A percentile compares a stretch with the other conserved stretches of the same genome.
Conservation (phyloP, 176 grass and related monocot species). For the Carex myosuroides region DNA sequence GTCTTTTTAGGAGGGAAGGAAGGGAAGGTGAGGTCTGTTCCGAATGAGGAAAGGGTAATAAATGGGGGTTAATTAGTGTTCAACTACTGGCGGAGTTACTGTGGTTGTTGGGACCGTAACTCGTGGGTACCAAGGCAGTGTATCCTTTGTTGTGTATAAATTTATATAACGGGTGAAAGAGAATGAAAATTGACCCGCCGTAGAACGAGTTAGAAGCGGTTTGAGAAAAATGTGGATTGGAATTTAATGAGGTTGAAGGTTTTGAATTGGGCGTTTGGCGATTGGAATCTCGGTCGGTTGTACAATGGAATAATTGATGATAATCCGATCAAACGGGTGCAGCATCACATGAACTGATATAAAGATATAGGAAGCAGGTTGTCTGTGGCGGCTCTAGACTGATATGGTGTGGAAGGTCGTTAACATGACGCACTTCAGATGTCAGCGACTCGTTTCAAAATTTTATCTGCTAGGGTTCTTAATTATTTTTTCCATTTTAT, state of each 20-base stretch:
- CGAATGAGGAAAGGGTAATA: neutral
- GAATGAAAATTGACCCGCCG: neutral
- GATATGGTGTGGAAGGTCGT: neutral
- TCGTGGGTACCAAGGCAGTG: neutral
- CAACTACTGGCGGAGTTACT: slow-evolving; percentile 16
- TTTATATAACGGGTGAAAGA: neutral
- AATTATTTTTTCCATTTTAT: neutral
- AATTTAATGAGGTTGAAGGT: neutral
- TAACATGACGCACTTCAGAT: neutral
- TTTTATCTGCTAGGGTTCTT: neutral
- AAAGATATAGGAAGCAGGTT: neutral
- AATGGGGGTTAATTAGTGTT: slow-evolving; percentile 24
- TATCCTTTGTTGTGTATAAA: neutral
- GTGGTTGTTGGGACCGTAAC: slow-evolving; percentile 3
- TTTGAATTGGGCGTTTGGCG: neutral
- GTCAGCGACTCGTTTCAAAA: no score
- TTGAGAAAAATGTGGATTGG: neutral
- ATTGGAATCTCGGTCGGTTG: slow-evolving; percentile 14
- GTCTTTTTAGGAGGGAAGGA: neutral
- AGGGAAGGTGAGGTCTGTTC: neutral
- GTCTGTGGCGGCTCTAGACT: neutral
- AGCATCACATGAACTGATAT: neutral
- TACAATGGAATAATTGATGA: slow-evolving; percentile 3
- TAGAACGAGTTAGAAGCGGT: neutral
- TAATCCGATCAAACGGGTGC: slow-evolving; percentile 7